A percentile compares a stretch with the other conserved stretches of the same genome.
These are phyloP conservation scores for Leucocoprinus sp. DNA, from an alignment of 768 basidiomycete species.

Conservation along the genomic window DNA sequence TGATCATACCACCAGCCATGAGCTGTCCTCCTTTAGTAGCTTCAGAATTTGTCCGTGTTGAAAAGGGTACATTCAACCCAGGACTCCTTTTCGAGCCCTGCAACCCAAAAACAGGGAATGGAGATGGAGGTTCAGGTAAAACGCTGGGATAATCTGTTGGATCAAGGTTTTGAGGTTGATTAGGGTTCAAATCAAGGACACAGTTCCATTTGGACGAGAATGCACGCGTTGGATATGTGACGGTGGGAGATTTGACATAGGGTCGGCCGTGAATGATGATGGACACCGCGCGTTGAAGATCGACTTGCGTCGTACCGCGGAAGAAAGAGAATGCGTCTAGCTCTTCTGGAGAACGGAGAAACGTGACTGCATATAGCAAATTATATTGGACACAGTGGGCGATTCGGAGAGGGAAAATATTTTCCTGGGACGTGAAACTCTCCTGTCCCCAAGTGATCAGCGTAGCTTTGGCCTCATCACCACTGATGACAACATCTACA, in stretches of 20 bases:
- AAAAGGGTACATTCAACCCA: neutral
- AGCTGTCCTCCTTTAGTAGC: neutral
- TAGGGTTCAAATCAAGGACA: constrained; percentile 62
- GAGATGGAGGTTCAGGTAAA: constrained; percentile 72
- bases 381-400: constrained; percentile 76
- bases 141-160: constrained; percentile 32
- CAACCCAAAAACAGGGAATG: constrained; percentile 50
- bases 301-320: constrained; percentile 23
- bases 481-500: constrained; percentile 69
- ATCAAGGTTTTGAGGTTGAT: constrained; percentile 25
- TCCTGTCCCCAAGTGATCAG: constrained; percentile 51
- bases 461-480: constrained; percentile 43
- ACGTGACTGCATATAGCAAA: constrained; percentile 82
- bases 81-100: constrained; percentile 4
- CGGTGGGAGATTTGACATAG: constrained; percentile 26
- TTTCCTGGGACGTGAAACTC: constrained; percentile 34
- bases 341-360: constrained; percentile 59
- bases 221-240: constrained; percentile 54
- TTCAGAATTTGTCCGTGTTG: neutral
- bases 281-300: constrained; percentile 67
- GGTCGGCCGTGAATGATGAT: constrained; percentile 78
- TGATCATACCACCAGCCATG: constrained; percentile 6
- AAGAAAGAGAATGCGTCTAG: constrained; percentile 34
- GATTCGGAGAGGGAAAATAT: constrained; percentile 67
- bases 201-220: constrained; percentile 92